Conservation (phyloP, 1,284 basidiomycete genomes). For the Porodaedalea pini region DNA sequence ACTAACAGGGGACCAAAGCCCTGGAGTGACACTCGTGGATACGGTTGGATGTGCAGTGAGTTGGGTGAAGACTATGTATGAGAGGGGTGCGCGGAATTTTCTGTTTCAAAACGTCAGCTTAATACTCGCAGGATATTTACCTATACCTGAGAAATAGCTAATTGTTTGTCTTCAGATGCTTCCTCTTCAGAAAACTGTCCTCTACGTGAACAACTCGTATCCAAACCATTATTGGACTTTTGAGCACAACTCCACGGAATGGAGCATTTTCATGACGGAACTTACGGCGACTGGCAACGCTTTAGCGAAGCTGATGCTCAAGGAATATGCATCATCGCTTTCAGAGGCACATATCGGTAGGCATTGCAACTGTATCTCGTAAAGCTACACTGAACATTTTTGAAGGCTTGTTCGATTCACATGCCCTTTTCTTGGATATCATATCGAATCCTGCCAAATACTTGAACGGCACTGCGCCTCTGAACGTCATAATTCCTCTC, state of each 20-base stretch:
- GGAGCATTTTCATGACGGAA: constrained; percentile 38
- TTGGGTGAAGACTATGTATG: constrained; percentile 39
- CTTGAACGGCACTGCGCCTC: constrained; percentile 34
- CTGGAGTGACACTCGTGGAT: constrained; percentile 40
- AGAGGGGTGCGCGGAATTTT: constrained; percentile 43
- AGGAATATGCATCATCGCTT: constrained; percentile 30
- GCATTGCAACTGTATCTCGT: constrained; percentile 9
- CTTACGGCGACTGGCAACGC: constrained; percentile 35
- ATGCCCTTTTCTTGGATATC: constrained; percentile 34
- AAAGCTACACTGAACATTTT: background rate
- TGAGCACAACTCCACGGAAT: constrained; percentile 38
- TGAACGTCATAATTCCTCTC: constrained; percentile 32
- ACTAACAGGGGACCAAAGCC: constrained; percentile 35
- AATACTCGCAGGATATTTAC: background rate
- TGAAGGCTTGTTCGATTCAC: constrained; percentile 34
- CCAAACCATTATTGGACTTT: constrained; percentile 36
- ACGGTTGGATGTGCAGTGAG: constrained; percentile 41
- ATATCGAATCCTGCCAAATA: constrained; percentile 31
- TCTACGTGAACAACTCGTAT: constrained; percentile 36
- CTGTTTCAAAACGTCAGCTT: constrained; percentile 44
- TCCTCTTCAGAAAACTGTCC: constrained; percentile 30
- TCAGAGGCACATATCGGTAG: constrained; percentile 37
- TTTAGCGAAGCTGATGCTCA: constrained; percentile 33
- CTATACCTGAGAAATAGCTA: background rate
- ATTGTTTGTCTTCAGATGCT: constrained; percentile 29